Conservation (phyloP, 257 asterid species). For the Ilex aquifolium region DNA sequence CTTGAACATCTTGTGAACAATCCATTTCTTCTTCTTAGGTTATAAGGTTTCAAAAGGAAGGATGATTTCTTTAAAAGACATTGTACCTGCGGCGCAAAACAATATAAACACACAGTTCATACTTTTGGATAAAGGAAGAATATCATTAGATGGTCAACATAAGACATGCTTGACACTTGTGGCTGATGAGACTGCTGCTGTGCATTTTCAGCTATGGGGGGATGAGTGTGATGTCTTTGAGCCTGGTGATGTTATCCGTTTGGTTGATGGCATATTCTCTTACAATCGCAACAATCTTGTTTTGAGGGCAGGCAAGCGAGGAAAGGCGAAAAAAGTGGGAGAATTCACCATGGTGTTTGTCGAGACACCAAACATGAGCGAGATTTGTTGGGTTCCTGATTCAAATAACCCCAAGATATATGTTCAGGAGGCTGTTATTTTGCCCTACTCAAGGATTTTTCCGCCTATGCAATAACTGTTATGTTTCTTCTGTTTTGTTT, state of each 20-base stretch:
- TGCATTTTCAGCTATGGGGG: slow-evolving; percentile 76
- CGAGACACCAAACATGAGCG: slow-evolving; percentile 72
- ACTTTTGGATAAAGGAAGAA: slow-evolving; percentile 54
- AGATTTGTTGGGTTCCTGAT: slow-evolving; percentile 52
- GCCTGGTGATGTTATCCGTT: slow-evolving; percentile 46
- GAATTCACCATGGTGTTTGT: slow-evolving; percentile 59
- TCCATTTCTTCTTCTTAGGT: too few species aligned
- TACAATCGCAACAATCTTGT: slow-evolving; percentile 38
- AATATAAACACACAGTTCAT: slow-evolving; percentile 49
- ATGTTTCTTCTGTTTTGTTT: not conserved
- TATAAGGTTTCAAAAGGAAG: not conserved
- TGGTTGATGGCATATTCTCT: slow-evolving; percentile 64
- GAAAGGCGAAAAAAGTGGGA: slow-evolving; percentile 53
- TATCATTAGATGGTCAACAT: slow-evolving; percentile 30
- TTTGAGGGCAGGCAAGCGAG: slow-evolving; percentile 70
- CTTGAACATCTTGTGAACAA: too few species aligned
- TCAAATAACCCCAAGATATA: slow-evolving; percentile 30
- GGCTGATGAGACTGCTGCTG: slow-evolving; percentile 85
- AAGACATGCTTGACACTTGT: slow-evolving; percentile 52
- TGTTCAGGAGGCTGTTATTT: slow-evolving; percentile 34
- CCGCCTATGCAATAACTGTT: slow-evolving; percentile 25
- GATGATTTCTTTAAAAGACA: slow-evolving; percentile 36
- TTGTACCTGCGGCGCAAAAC: slow-evolving; percentile 63
- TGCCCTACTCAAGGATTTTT: slow-evolving; percentile 44
- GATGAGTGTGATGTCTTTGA: slow-evolving; percentile 64